Evolutionary conservation across 2,329 filamentous ascomycete species (phyloP), one percentile per base, ranked within the genome.

Genomic region (Sclerotinia sclerotiorum): DNA sequence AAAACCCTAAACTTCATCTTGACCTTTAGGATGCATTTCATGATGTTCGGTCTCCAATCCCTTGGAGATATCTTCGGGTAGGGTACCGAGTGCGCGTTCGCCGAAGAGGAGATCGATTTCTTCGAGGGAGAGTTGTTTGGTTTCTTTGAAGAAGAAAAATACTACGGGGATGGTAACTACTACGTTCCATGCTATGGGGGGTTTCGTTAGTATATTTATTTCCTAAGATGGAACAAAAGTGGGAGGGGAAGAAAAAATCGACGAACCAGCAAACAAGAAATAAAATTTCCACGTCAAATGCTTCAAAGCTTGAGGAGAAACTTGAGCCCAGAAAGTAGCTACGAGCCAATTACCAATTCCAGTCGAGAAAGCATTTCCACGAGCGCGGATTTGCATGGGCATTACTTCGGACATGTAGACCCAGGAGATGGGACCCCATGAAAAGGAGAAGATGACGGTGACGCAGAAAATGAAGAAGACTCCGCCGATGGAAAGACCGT

Each of bases 401-500:
- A 88, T 87, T 69, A 90, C 85, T 76, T 90, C 88, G 21, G 84
- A 84, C 76, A 87, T 87, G 76, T 90, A 90, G 1, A 90, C 81
- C 87, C 87, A 90, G 0, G 81, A 83, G 74, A 85, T 83, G 4
- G 85, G 84, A 1, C 86, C 84, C 78, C 86, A 88, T 0, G 85
- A 87, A 55, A 87, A 78, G 73, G 84, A 86, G 72, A 88, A 89
- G 72, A 87, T 83, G 19, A 84, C 81, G 29, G 85, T 84, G 64
- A 88, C 85, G 61, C 82, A 82, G 75, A 90, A 90, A n/a, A 90
- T 77, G 78, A 90, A 90, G 72, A 87, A 87, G 24, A 90, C 86
- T 17, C 85, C 87, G 0, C 82, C 85, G 51, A 88, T 85, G 56
- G 87, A 87, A 52, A 87, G 77, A 63, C 80, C 78, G 71, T 82